Percentiles rank a stretch among this genome's conserved stretches.
Conservation (phyloP, 2,329 filamentous ascomycete species). For the Venturia asperata region DNA sequence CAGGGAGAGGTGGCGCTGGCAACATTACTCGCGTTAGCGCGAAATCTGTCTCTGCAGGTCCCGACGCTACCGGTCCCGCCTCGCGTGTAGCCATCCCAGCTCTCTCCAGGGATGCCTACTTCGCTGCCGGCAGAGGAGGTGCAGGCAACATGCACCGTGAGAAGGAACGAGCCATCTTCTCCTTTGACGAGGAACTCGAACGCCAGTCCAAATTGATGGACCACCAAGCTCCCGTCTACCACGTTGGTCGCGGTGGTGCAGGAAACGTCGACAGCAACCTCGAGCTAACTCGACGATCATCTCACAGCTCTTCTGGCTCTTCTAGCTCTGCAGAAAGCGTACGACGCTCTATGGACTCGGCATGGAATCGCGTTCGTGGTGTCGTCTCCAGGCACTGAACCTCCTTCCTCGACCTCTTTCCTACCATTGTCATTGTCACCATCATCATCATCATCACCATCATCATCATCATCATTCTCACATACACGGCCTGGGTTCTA, state of each 20-base stretch:
- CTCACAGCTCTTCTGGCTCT: background rate
- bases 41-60: slow-evolving; percentile 45
- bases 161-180: slow-evolving; percentile 54
- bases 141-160: slow-evolving; percentile 56
- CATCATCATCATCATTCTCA: too few relatives aligned
- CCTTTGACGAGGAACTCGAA: slow-evolving; percentile 61
- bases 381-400: slow-evolving; percentile 24
- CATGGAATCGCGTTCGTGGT: slow-evolving; percentile 31
- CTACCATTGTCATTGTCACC: slow-evolving; percentile 20
- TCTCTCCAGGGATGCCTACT: slow-evolving; percentile 43
- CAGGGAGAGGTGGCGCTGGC: slow-evolving; percentile 53
- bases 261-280: slow-evolving; percentile 46
- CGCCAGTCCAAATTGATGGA: slow-evolving; percentile 48
- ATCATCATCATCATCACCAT: too few relatives aligned
- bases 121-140: slow-evolving; percentile 60
- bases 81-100: slow-evolving; percentile 43
- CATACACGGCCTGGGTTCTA: slow-evolving; percentile 17
- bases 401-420: background rate
- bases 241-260: slow-evolving; percentile 55
- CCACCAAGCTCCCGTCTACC: slow-evolving; percentile 54
- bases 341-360: slow-evolving; percentile 31
- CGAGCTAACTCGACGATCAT: slow-evolving; percentile 25
- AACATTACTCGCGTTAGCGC: slow-evolving; percentile 50
- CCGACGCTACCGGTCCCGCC: slow-evolving; percentile 40
- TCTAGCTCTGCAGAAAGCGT: slow-evolving; percentile 24